These are phyloP conservation scores for Tetratostichococcus sp. DNA, from an alignment of 139 green algal species.

Conservation along the genomic window DNA sequence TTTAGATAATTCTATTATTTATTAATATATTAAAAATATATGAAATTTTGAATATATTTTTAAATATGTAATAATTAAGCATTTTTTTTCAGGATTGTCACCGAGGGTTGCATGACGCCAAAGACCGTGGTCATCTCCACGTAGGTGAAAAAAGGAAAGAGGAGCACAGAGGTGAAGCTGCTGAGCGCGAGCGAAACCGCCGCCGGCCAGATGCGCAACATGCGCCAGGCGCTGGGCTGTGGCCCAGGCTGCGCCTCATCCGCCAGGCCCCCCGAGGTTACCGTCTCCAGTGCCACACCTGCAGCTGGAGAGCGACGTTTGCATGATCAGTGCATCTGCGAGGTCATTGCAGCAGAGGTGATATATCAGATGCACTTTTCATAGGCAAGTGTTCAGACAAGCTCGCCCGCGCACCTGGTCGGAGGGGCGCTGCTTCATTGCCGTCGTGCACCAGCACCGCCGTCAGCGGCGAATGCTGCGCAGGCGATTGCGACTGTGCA, in stretches of 20 bases:
- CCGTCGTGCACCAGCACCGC: neutral
- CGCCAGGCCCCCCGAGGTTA: neutral
- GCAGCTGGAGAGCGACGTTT: too few species aligned
- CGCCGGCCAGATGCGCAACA: slow-evolving; percentile 28
- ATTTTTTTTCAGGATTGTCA: neutral
- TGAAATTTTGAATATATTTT: too few species aligned
- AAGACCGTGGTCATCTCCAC: neutral
- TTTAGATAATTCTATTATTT: neutral
- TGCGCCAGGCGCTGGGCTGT: neutral
- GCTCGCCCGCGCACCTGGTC: neutral
- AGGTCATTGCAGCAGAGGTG: too few species aligned
- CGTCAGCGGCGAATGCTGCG: neutral
- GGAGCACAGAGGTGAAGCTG: slow-evolving; percentile 30
- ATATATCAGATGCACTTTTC: too few species aligned
- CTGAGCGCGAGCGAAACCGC: slow-evolving; percentile 34
- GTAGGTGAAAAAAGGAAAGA: neutral
- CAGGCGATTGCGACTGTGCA: too few species aligned
- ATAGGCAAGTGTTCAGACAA: too few species aligned
- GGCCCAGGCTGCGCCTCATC: neutral
- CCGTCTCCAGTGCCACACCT: neutral
- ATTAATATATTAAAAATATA: too few species aligned
- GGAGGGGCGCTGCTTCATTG: neutral
- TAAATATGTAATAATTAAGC: too few species aligned
- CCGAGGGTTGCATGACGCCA: neutral
- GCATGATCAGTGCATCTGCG: too few species aligned